Base-by-base conservation (phyloP, 768 basidiomycete species). In the Kwoniella sp. region DNA sequence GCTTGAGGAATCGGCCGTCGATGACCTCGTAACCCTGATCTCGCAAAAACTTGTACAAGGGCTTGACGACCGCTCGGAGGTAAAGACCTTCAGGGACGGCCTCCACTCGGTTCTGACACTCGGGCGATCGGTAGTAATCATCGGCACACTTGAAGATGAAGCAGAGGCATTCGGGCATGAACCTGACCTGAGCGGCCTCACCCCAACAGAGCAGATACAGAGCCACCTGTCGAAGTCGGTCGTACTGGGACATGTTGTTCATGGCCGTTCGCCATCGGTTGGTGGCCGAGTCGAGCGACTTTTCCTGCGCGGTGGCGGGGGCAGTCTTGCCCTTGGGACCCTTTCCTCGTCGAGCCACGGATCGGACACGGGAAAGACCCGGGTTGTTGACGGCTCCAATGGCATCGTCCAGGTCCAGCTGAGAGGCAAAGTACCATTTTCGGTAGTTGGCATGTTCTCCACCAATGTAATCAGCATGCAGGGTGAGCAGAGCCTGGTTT, bases 91-190 rank as follows among this genome's bases (percentile, higher is more conserved):
- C 93, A 0, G 89, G 88, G 0, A 96, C 89, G 0, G 92, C 84
- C 46, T 96, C 92, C 37, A 88, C 77, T 38, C 89, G 79, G 72
- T 83, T 88, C 75, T 99, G 95, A 65, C 95, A 99, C 67, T 98
- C 95, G n/a, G 93, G 85, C 3, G 88, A 90, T 22, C 95, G 91
- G 75, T 99, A 99, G 75, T 96, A 99, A 77, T 99, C 95, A 71
- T 99, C 95, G 12, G 95, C 95, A 69, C 95, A 98, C 77, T 99
- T 99, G 86, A 99, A 99, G 76, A 99, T 95, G 80, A 96, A 99
- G 77, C 91, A 96, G 39, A 99, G 77, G 66, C 89, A 92, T 73
- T 99, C 95, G 2, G 95, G 93, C 12, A 89, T 81, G 75, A 96
- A 98, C 12, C 95, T 85, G 33, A 98, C 90, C 69, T 96, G 91